These are phyloP conservation scores for Populus deltoides DNA, from an alignment of 345 rosid genomes.

Conservation along the genomic window DNA sequence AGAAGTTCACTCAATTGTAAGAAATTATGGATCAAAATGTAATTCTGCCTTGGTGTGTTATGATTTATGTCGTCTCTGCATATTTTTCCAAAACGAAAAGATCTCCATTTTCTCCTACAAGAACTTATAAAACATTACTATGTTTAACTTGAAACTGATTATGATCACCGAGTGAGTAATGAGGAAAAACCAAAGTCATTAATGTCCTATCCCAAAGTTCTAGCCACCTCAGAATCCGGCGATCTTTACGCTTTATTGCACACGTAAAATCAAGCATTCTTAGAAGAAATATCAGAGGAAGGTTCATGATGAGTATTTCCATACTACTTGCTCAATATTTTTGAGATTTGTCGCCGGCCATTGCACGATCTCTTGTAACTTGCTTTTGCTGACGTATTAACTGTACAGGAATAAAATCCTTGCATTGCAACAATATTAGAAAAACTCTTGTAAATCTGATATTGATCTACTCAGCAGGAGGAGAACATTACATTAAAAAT, in stretches of 20 bases:
- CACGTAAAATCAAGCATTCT: neutral
- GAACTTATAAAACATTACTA: neutral
- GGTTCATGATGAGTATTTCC: neutral
- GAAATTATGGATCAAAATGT: no score
- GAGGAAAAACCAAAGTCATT: neutral
- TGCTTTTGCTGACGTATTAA: neutral
- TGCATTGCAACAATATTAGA: conserved; percentile 8
- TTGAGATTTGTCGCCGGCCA: conserved; percentile 22
- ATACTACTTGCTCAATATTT: neutral
- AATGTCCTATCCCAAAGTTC: neutral
- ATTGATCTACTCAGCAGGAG: conserved; percentile 1
- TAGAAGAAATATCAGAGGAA: neutral
- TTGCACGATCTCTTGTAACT: conserved; percentile 25
- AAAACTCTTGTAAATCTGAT: conserved; percentile 16
- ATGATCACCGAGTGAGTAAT: no score
- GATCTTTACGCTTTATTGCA: neutral
- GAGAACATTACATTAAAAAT: neutral
- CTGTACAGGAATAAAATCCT: conserved; percentile 20
- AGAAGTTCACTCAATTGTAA: no score
- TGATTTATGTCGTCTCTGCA: no score
- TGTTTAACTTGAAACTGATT: neutral
- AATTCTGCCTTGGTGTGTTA: no score
- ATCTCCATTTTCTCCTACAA: no score
- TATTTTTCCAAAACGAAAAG: neutral
- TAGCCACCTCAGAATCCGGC: conserved; percentile 19